Evolutionary conservation across 2,329 filamentous ascomycete genomes (phyloP), one percentile per base, ranked within the genome.

Genomic region (Diaporthe caulivora): DNA sequence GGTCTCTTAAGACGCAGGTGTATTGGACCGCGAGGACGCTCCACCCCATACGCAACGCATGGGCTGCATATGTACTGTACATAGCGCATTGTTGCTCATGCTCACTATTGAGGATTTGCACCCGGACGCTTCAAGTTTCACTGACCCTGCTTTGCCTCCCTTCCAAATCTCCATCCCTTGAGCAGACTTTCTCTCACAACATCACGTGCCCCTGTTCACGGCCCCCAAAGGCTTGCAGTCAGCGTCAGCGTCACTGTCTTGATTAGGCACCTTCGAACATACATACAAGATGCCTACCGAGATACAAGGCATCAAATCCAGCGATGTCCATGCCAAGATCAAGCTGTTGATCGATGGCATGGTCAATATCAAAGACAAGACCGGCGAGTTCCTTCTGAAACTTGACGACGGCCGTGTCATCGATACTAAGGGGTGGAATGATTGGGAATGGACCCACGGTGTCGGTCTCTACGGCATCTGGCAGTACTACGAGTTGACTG

Each of bases 371-470:
- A 90, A 91, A 78, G 94, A 96, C 83, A 88, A 87, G 51, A 93
- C 92, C 0, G 93, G 93, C 65, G 87, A 93, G 79, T 95, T 95
- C 81, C 86, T 95, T 31, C 85, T 95, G 74, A 90, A 86, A 26
- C 87, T 96, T 47, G 86, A 88, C 2, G 93, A 95, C 78, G 93
- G 93, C 72, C 89, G 92, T 47, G 86, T 95, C 65, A 95, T 96
- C 79, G 93, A 95, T 82, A 95, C 94, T 72, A 96, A 96, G 82
- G 93, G 93, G 72, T 96, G 93, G 94, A 89, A 93, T 76, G 92
- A 92, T 79, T 95, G 93, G 93, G 93, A 95, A 83, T 94, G 92
- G 92, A 95, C 93, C 1, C 93, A 95, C 81, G 93, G 93, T 55
- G 90, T 95, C 78, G 93, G 93, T 7, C 89, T 95, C 26, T 95